These are phyloP conservation scores for Crithidia mellificae DNA, from an alignment of 208 protist species.

Conservation along the genomic window DNA sequence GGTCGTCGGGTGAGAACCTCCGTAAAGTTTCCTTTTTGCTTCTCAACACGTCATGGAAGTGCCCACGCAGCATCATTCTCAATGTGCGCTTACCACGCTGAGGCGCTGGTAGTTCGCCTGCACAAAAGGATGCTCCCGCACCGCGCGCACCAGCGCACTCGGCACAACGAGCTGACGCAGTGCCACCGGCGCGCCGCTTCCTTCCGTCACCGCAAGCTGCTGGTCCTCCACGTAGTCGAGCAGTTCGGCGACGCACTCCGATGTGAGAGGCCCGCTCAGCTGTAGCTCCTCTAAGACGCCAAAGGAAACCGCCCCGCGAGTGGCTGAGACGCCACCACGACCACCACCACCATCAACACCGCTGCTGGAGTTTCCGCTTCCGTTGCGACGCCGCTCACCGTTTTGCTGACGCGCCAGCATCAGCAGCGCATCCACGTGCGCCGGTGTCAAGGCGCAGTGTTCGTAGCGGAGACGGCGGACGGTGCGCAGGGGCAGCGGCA, in stretches of 20 bases:
- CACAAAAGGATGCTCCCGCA: constrained; percentile 43
- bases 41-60: too few relatives aligned
- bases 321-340: too few relatives aligned
- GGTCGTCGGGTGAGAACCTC: too few relatives aligned
- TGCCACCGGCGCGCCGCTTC: background rate
- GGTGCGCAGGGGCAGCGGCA: constrained; percentile 39
- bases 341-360: background rate
- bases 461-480: constrained; percentile 53
- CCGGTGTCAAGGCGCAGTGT: constrained; percentile 56
- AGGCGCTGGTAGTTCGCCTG: constrained; percentile 27
- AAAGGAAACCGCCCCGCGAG: constrained; percentile 11
- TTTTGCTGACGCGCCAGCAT: constrained; percentile 32
- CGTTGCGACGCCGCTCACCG: background rate
- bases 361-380: background rate
- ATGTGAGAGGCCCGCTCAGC: constrained; percentile 64
- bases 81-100: constrained; percentile 21
- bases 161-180: constrained; percentile 41
- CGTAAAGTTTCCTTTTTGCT: too few relatives aligned
- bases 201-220: constrained; percentile 3
- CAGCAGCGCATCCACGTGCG: constrained; percentile 63
- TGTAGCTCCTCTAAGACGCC: constrained; percentile 54
- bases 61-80: too few relatives aligned
- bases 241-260: constrained; percentile 43
- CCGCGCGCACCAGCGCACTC: constrained; percentile 23
- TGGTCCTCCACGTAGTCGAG: constrained; percentile 64